These are phyloP conservation scores for Apiospora saccharicola DNA, from an alignment of 2,329 filamentous ascomycete species.

Conservation along the genomic window DNA sequence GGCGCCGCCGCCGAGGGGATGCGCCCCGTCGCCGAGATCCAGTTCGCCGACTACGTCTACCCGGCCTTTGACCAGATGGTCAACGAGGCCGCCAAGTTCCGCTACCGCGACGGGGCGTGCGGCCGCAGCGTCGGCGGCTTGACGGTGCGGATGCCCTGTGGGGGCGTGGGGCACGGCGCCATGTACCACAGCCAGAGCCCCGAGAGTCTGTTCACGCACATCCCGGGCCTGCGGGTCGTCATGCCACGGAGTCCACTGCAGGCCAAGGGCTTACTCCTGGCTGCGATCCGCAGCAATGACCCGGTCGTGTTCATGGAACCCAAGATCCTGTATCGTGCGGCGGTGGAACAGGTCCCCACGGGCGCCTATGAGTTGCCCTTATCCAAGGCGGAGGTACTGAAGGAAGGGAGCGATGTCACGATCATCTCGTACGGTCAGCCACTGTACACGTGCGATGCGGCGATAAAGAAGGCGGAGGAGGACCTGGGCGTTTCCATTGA, in stretches of 20 bases:
- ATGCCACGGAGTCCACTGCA: conserved; percentile 86
- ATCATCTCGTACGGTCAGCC: conserved; percentile 90
- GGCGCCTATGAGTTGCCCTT: conserved; percentile 84
- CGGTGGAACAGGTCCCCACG: conserved; percentile 88
- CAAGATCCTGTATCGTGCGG: conserved; percentile 89
- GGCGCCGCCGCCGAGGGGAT: conserved; percentile 90
- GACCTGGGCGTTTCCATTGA: conserved; percentile 81
- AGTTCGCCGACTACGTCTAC: conserved; percentile 94
- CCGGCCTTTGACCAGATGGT: conserved; percentile 94
- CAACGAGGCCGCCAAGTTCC: conserved; percentile 89
- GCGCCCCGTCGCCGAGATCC: conserved; percentile 92
- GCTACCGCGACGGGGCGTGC: conserved; percentile 73
- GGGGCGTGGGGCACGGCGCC: conserved; percentile 87
- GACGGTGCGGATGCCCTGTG: conserved; percentile 89
- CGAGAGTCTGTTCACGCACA: conserved; percentile 86
- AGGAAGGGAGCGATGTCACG: conserved; percentile 81
- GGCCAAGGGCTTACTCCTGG: conserved; percentile 84
- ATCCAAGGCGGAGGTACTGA: conserved; percentile 84
- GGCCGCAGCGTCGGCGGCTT: conserved; percentile 75
- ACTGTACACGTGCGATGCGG: conserved; percentile 81
- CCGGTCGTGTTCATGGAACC: conserved; percentile 94
- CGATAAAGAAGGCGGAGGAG: conserved; percentile 77
- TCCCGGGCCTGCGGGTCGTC: conserved; percentile 85
- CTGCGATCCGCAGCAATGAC: conserved; percentile 81
- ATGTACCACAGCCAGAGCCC: conserved; percentile 91